A percentile compares a stretch with the other conserved stretches of the same genome.
Conservation (phyloP, 148 eudicot genomes). For the Nyssa sinensis region DNA sequence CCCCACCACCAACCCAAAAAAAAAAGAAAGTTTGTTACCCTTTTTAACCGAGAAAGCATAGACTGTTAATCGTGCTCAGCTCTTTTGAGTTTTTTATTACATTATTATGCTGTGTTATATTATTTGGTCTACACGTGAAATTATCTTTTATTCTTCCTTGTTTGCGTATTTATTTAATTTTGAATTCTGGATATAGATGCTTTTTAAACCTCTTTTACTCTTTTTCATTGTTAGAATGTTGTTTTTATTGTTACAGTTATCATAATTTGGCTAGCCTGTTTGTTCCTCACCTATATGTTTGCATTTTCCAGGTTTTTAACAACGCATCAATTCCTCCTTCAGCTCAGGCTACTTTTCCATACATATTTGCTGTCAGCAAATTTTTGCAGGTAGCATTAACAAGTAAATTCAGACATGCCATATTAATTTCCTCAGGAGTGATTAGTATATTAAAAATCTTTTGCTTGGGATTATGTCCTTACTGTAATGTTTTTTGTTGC, state of each 20-base stretch:
- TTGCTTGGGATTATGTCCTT: neutral
- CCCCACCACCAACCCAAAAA: too few relatives aligned
- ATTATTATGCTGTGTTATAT: too few relatives aligned
- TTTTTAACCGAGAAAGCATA: too few relatives aligned
- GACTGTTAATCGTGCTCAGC: too few relatives aligned
- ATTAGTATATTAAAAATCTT: neutral
- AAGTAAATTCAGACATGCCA: neutral
- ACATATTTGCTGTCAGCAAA: constrained; percentile 83
- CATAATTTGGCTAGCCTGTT: neutral
- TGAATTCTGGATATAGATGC: too few relatives aligned
- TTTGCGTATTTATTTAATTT: too few relatives aligned
- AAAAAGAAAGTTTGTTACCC: too few relatives aligned
- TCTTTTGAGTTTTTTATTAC: too few relatives aligned
- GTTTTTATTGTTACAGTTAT: neutral
- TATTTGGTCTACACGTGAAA: too few relatives aligned
- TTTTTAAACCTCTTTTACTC: too few relatives aligned
- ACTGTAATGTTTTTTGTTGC: constrained; percentile 22
- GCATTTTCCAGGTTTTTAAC: constrained; percentile 54
- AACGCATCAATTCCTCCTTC: constrained; percentile 85
- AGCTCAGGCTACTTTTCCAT: constrained; percentile 86
- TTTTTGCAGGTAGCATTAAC: constrained; percentile 64
- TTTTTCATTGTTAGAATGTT: neutral
- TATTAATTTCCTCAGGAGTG: neutral
- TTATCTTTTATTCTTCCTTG: too few relatives aligned
- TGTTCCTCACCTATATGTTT: neutral